A percentile compares a stretch with the other conserved stretches of the same genome.
Conservation (phyloP, 208 protist species). For the Strigomonas galati region DNA sequence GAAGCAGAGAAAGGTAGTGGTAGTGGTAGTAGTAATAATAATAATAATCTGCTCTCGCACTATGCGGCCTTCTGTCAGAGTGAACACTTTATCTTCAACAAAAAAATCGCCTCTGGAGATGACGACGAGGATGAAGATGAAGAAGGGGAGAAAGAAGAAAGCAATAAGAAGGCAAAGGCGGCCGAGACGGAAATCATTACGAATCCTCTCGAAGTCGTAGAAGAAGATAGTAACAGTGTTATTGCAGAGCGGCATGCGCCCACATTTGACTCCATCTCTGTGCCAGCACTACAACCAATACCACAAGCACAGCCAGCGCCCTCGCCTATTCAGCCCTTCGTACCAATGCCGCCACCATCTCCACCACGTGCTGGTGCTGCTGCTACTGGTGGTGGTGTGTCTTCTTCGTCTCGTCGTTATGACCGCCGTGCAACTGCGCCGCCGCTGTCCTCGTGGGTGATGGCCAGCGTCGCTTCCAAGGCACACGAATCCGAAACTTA, state of each 20-base stretch:
- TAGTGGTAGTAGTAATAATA: constrained; percentile 3
- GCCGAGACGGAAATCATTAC: neutral
- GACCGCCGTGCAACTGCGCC: too few relatives aligned
- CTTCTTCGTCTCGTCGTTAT: too few relatives aligned
- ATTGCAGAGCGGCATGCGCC: neutral
- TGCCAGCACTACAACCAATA: neutral
- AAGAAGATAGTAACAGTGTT: neutral
- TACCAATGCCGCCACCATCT: neutral
- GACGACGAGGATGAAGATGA: neutral
- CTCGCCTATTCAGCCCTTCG: too few relatives aligned
- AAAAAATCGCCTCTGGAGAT: neutral
- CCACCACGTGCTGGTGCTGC: neutral
- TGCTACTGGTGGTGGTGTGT: neutral
- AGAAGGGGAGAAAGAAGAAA: neutral
- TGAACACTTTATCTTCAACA: neutral
- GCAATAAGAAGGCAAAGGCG: neutral
- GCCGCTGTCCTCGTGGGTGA: too few relatives aligned
- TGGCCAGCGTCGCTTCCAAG: neutral
- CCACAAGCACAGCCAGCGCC: too few relatives aligned
- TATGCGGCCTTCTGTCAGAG: neutral
- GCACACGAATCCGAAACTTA: neutral
- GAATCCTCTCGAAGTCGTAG: neutral
- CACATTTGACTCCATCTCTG: neutral
- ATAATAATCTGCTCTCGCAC: neutral
- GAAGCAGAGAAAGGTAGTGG: neutral